Evolutionary conservation across 2,329 filamentous ascomycete genomes (phyloP).

Genomic region (Aspergillus nomiae): DNA sequence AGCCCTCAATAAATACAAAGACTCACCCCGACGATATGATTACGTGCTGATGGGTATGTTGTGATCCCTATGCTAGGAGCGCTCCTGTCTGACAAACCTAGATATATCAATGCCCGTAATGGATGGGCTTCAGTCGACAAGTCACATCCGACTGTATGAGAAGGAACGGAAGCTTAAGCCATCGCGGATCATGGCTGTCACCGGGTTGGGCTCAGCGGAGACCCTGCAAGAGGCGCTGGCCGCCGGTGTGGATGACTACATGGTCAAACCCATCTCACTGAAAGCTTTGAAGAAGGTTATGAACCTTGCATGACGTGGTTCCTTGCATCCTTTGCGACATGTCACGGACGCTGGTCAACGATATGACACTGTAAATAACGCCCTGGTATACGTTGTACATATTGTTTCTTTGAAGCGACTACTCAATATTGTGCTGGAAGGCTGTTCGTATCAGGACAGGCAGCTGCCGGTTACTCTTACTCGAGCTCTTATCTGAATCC

Average conservation of each 20-base stretch:
- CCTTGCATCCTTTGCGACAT: not conserved
- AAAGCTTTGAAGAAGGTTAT: constrained; percentile 33
- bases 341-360: not conserved
- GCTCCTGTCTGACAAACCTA: constrained; percentile 17
- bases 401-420: not conserved
- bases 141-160: constrained; percentile 41
- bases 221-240: constrained; percentile 33
- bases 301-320: constrained; percentile 21
- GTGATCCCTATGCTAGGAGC: not conserved
- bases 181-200: constrained; percentile 34
- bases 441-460: too few species aligned
- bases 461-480: too few species aligned
- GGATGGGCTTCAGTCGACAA: constrained; percentile 47
- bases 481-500: too few species aligned
- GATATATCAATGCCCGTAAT: constrained; percentile 50
- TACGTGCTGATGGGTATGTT: constrained; percentile 37
- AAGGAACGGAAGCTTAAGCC: constrained; percentile 23
- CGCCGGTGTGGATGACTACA: constrained; percentile 34
- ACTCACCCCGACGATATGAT: constrained; percentile 31
- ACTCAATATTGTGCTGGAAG: not conserved
- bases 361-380: not conserved
- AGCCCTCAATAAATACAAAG: constrained; percentile 40
- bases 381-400: not conserved
- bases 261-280: constrained; percentile 35
- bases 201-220: constrained; percentile 31